Base-by-base conservation (phyloP, 768 basidiomycete species). In the Lepiota venenata region DNA sequence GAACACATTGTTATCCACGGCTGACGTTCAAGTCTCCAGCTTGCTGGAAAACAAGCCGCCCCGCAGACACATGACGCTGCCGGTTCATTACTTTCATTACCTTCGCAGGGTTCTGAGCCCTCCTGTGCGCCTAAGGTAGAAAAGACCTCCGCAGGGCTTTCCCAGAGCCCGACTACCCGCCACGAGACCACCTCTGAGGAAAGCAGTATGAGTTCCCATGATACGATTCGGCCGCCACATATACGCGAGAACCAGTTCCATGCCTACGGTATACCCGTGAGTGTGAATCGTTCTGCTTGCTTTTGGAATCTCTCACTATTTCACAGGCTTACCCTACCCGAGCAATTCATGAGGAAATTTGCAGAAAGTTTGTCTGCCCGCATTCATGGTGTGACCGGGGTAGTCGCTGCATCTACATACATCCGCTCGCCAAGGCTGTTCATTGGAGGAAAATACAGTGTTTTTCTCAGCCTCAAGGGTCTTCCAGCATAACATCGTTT, bases 201-300 rank as follows among this genome's bases (percentile, higher is more conserved):
- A 25, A 25, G 25, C 5, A 25, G 25, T 25, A 25, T 25, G 25
- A 25, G 25, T 25, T 25, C 25, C 25, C 42, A 12, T 11, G 14
- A 25, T 27, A 25, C 15, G 22, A 21, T 25, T 43, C 42, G 20
- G 3, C 18, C 25, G 25, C 5, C 25, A 21, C 21, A 15, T 15
- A 45, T 45, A 88, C 88, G 6, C 80, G 77, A 58, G 79, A 84
- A 57, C 18, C 56, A 60, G 20, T 66, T 68, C 43, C 56, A 21
- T 43, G 64, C 63, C 2, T 64, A 60, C 35, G 64, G 63, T 41
- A 61, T 67, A 22, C 61, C 63, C 57, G 64, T 65, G 16, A 16
- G 62, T 37, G 3, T 25, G 21, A 40, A 37, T 38, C 16, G 14
- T 20, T 20, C 12, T 20, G 16, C 32, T 45, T 15, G 14, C 29